These are phyloP conservation scores for Xylariomycetidae sp. DNA, from an alignment of 2,329 filamentous ascomycete species.

Conservation along the genomic window DNA sequence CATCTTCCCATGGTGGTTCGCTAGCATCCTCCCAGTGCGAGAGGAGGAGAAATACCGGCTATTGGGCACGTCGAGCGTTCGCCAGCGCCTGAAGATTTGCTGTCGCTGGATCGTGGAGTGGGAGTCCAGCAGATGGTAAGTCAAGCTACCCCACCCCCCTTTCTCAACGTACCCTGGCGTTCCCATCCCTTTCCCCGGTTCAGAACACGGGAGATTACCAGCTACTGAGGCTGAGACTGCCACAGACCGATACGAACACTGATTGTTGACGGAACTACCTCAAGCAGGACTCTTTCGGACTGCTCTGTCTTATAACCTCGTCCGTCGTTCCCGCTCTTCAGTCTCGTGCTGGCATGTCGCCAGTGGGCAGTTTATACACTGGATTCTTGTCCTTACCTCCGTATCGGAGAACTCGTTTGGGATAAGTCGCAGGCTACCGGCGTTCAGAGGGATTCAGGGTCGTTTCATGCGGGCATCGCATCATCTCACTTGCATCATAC, in stretches of 20 bases:
- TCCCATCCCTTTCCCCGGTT: background rate
- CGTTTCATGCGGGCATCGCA: background rate
- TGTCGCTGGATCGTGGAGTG: conserved; percentile 71
- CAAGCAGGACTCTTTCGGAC: conserved; percentile 18
- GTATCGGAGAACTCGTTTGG: no score
- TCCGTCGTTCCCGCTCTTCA: no score
- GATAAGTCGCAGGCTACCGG: no score
- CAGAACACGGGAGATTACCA: background rate
- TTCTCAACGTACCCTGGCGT: background rate
- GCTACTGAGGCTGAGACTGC: conserved; percentile 7
- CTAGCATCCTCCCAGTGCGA: conserved; percentile 69
- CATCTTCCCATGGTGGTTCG: conserved; percentile 86
- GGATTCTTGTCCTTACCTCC: no score
- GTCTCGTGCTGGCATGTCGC: no score
- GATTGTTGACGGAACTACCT: conserved; percentile 16
- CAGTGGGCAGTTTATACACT: no score
- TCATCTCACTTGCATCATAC: conserved; percentile 1
- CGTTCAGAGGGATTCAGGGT: conserved; percentile 2
- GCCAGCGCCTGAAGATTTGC: conserved; percentile 77
- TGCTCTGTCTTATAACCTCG: conserved; percentile 21
- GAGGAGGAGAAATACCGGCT: conserved; percentile 76
- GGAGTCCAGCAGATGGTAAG: conserved; percentile 67
- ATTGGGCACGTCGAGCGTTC: conserved; percentile 66
- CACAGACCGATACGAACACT: conserved; percentile 5
- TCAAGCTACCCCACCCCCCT: background rate